phyloP scores from a whole-genome alignment of 2,329 filamentous ascomycete genomes.

The Neopestalotiopsis sp. region DNA sequence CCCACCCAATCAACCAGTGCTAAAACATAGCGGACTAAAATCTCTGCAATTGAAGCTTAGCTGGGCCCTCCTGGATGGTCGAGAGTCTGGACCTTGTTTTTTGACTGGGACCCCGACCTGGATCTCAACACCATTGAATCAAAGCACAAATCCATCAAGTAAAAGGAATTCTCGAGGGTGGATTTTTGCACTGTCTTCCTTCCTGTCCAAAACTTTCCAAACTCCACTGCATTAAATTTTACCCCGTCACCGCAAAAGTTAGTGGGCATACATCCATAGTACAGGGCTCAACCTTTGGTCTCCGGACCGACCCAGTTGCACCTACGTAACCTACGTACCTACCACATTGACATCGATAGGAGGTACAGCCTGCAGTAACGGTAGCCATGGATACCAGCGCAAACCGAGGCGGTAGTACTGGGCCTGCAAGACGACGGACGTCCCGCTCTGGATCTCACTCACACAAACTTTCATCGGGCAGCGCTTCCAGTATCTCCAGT shows the following conservation, averaged over 20 bases:
- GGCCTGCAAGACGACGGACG: constrained; percentile 26
- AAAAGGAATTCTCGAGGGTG: not conserved
- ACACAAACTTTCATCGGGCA: constrained; percentile 47
- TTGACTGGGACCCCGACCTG: not conserved
- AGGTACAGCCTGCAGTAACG: not conserved
- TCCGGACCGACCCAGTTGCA: not conserved
- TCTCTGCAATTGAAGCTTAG: constrained; percentile 10
- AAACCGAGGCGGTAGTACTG: constrained; percentile 19
- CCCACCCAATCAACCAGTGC: no score
- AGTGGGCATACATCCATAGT: not conserved
- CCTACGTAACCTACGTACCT: no score
- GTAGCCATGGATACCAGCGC: constrained; percentile 17
- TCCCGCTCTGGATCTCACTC: constrained; percentile 32
- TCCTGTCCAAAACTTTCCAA: not conserved
- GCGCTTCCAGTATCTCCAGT: constrained; percentile 35
- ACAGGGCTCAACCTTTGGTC: not conserved
- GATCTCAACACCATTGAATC: constrained; percentile 1
- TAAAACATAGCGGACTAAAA: not conserved
- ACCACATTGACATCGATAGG: no score
- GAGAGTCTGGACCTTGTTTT: not conserved
- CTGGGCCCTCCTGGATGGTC: not conserved
- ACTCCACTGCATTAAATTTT: not conserved
- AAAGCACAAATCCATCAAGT: not conserved
- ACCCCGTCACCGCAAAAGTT: not conserved
- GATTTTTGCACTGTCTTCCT: not conserved